Base-by-base conservation (phyloP, 371 early-diverging fungal species). In the Mortierella sp. region DNA sequence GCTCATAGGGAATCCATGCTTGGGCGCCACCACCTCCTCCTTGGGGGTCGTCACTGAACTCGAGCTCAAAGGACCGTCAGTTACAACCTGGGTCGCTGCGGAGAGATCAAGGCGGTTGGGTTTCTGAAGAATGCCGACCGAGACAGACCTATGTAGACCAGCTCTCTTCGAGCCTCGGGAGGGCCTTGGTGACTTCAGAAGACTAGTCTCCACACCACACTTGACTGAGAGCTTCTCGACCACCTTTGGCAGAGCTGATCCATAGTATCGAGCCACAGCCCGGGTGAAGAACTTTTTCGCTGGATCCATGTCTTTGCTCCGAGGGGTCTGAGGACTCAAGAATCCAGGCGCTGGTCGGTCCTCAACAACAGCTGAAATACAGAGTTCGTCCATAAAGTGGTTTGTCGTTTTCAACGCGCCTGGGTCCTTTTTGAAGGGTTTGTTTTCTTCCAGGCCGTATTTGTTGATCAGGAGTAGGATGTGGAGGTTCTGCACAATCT, bases 401-500 rank as follows among this genome's bases (percentile, higher is more conserved):
- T 50, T 75, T 43, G 74, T 61, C 1, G 80, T 48, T 46, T 82
- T 81, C 46, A 72, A 69, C 0, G 82, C 86, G 5, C 86, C 82
- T 9, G 82, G 86, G 43, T 86, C 86, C 44, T 79, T 78, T 48
- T 86, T 86, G 72, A 86, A 81, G 0, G 86, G 86, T 50, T 67
- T 81, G 71, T 81, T 86, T 51, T 86, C 86, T 40, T 86, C 82
- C 11, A 86, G 72, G 19, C 44, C 77, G 21, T 82, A 86, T 50
- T 86, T 86, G 69, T 77, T 71, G 61, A 86, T 73, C 34, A 86
- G 46, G 3, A 86, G 67, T 0, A 81, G 78, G 26, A 86, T 77
- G 14, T 81, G 86, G 6, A 86, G 75, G 43, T 86, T 86, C 26
- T 86, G 86, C 0, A 86, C 82, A 53, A 86, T 77, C 50, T 86